Base-by-base conservation (phyloP, 192 early-diverging fungal genomes). In the Irineochytrium annulatum region DNA sequence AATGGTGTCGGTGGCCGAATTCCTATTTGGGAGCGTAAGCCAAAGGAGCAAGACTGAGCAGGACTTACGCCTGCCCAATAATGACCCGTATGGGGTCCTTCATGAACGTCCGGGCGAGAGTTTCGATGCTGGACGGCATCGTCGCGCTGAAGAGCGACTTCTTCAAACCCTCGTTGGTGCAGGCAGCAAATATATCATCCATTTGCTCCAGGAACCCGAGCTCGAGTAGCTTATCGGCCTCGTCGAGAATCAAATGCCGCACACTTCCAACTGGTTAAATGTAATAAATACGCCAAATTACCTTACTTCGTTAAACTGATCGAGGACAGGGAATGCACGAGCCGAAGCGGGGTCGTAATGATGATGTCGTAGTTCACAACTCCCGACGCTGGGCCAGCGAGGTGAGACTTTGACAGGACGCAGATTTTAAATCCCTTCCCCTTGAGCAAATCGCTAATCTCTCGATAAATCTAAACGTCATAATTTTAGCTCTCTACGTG, bases 191-290 rank as follows among this genome's bases (percentile, higher is more conserved):
- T n/a, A 80, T 64, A 0, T 71, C 70, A 52, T 76, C 75, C 34
- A 78, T 60, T 53, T 73, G 75, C 16, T 74, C 75, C 37, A 77
- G 39, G 43, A 84, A 98, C 1, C 97, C 95, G 29, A 95, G 82
- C 62, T 99, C 97, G 34, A 99, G 75, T 52, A 99, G 75, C 31
- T 95, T 86, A 77, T 99, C 97, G 8, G 95, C 97, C 71, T 99
- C 97, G 73, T 99, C 97, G 30, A 99, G 77, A 6, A 99, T 85
- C 37, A 99, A 62, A 88, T 94, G 95, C 52, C 85, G 78, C 48
- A 97, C 72, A 59, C 89, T 81, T 91, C 71, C 73, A 33, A 91
- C 20, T 20, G 19, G 46, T 77, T 66, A 93, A 68, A 49, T 81
- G 75, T 84, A 64, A 34, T 14, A 56, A 13, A 20, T 49, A 46